These are phyloP conservation scores for Pouteria campechiana DNA, from an alignment of 179 eudicot genomes.

Conservation along the genomic window DNA sequence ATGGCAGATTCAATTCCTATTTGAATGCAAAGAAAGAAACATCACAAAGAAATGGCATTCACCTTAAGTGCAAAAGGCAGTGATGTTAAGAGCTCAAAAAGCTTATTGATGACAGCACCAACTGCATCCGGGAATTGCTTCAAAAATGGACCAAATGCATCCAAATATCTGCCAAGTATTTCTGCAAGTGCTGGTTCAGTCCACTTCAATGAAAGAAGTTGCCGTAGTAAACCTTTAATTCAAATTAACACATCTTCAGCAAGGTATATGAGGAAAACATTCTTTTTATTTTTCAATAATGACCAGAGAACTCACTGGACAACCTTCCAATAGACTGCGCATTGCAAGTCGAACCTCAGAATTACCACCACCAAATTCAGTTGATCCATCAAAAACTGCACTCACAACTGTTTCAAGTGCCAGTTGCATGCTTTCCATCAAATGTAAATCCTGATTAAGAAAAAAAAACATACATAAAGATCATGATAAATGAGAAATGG, in stretches of 20 bases:
- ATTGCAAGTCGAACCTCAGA: slow-evolving; percentile 48
- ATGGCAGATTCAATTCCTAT: no score
- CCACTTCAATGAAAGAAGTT: slow-evolving; percentile 79
- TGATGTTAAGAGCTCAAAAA: slow-evolving; percentile 79
- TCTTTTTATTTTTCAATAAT: background rate
- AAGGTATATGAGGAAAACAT: slow-evolving; percentile 7
- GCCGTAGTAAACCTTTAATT: slow-evolving; percentile 74
- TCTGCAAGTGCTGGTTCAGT: slow-evolving; percentile 76
- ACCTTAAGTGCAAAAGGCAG: slow-evolving; percentile 74
- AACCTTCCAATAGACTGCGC: slow-evolving; percentile 81
- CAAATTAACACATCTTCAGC: slow-evolving; percentile 18
- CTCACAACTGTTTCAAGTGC: slow-evolving; percentile 64
- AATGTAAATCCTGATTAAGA: slow-evolving; percentile 45
- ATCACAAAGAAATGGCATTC: background rate
- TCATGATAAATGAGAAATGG: background rate
- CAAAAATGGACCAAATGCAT: slow-evolving; percentile 83
- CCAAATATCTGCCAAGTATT: slow-evolving; percentile 81
- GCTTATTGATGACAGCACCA: slow-evolving; percentile 78
- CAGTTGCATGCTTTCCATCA: slow-evolving; percentile 87
- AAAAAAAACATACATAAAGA: background rate
- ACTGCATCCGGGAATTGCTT: slow-evolving; percentile 77
- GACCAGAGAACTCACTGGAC: background rate
- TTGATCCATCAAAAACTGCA: slow-evolving; percentile 72
- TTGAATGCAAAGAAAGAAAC: background rate
- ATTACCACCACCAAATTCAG: slow-evolving; percentile 34